Percentiles rank a stretch among this genome's conserved stretches.
These are phyloP conservation scores for Elaeagnus macrophylla DNA, from an alignment of 306 rosid species.

Conservation along the genomic window DNA sequence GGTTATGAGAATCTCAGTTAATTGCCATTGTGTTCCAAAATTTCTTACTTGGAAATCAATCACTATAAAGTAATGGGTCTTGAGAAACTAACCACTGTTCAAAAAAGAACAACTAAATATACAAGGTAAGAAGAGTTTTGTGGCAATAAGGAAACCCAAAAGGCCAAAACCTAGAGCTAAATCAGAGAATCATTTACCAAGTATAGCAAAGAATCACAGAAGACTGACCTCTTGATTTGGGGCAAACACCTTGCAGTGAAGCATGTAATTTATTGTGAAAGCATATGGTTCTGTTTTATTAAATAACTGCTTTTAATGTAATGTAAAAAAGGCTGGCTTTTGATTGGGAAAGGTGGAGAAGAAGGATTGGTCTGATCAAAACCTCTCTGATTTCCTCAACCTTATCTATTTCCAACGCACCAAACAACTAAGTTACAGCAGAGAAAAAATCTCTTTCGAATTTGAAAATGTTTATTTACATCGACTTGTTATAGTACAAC, in stretches of 20 bases:
- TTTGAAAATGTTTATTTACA: too few relatives aligned
- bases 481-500: too few relatives aligned
- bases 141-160: too few relatives aligned
- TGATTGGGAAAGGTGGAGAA: slow-evolving; percentile 43
- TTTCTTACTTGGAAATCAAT: slow-evolving; percentile 14
- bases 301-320: background rate
- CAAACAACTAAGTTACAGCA: slow-evolving; percentile 15
- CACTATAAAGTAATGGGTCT: slow-evolving; percentile 5
- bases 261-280: too few relatives aligned
- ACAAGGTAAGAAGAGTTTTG: too few relatives aligned
- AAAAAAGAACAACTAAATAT: too few relatives aligned
- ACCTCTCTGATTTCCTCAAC: slow-evolving; percentile 40
- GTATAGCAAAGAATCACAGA: background rate
- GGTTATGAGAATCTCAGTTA: slow-evolving; percentile 44
- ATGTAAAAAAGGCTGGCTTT: slow-evolving; percentile 28
- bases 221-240: too few relatives aligned
- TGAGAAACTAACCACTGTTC: slow-evolving; percentile 6
- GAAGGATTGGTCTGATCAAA: slow-evolving; percentile 28
- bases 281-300: too few relatives aligned
- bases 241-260: too few relatives aligned
- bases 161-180: too few relatives aligned
- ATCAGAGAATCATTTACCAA: too few relatives aligned
- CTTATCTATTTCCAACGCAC: slow-evolving; percentile 39
- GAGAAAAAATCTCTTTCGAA: background rate
- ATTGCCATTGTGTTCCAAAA: slow-evolving; percentile 9